Evolutionary conservation across 2,329 filamentous ascomycete genomes (phyloP).

Genomic region (Alternaria brassicae): DNA sequence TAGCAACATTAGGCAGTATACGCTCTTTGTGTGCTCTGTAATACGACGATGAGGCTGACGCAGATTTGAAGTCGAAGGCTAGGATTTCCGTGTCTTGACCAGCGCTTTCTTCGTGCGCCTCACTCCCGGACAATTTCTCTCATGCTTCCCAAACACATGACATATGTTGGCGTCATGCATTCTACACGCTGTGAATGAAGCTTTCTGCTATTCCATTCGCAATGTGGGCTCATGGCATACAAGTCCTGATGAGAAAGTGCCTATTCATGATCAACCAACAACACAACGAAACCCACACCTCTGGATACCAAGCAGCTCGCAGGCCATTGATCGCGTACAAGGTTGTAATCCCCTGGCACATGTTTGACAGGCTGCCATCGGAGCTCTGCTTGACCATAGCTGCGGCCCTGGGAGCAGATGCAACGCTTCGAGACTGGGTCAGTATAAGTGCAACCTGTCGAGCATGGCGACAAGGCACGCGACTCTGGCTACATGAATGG

Average conservation of each 20-base stretch:
- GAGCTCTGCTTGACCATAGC: not conserved
- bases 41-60: no score
- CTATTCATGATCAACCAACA: not conserved
- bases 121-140: no score
- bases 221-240: no score
- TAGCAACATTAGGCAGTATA: no score
- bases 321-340: not conserved
- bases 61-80: no score
- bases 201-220: no score
- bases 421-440: not conserved
- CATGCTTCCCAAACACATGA: no score
- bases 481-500: not conserved
- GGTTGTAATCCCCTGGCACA: not conserved
- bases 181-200: not conserved
- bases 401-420: not conserved
- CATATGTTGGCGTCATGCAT: not conserved
- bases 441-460: not conserved
- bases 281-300: not conserved
- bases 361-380: not conserved
- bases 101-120: no score
- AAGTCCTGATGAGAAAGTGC: no score
- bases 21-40: no score
- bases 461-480: not conserved
- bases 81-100: no score
- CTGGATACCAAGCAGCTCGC: not conserved